A percentile compares a stretch with the other conserved stretches of the same genome.
Conservation (phyloP, 2,329 filamentous ascomycete genomes). For the Aschersonia sp. region DNA sequence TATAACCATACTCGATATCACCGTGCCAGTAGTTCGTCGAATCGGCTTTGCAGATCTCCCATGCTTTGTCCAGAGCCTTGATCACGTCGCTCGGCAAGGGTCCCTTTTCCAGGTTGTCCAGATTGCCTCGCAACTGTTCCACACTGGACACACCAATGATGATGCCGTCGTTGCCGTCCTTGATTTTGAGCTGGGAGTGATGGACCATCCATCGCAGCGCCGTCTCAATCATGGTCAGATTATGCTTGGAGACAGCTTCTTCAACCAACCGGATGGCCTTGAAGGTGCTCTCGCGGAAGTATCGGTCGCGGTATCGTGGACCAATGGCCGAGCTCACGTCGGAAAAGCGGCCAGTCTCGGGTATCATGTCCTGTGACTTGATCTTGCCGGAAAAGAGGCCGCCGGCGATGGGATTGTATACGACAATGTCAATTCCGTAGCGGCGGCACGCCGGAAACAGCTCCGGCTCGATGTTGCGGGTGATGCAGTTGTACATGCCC, state of each 20-base stretch:
- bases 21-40: slow-evolving; percentile 39
- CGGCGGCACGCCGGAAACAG: slow-evolving; percentile 59
- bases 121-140: slow-evolving; percentile 42
- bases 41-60: slow-evolving; percentile 52
- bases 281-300: slow-evolving; percentile 54
- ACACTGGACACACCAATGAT: slow-evolving; percentile 45
- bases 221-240: slow-evolving; percentile 55
- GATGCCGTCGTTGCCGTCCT: slow-evolving; percentile 41
- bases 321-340: slow-evolving; percentile 37
- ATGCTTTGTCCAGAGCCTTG: slow-evolving; percentile 61
- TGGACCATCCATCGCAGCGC: slow-evolving; percentile 62
- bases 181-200: slow-evolving; percentile 46
- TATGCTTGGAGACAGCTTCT: slow-evolving; percentile 50
- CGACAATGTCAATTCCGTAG: slow-evolving; percentile 65
- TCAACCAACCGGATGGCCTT: slow-evolving; percentile 56
- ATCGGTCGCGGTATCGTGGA: slow-evolving; percentile 47
- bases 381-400: slow-evolving; percentile 72
- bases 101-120: slow-evolving; percentile 47
- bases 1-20: slow-evolving; percentile 52
- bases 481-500: slow-evolving; percentile 77
- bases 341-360: slow-evolving; percentile 57
- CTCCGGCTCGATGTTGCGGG: slow-evolving; percentile 60
- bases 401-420: slow-evolving; percentile 73
- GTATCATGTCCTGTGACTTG: slow-evolving; percentile 48
- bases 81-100: slow-evolving; percentile 67